Percentiles rank a stretch among this genome's conserved stretches.
phyloP scores from a whole-genome alignment of 2,329 filamentous ascomycete species.

The Neonectria neomacrospora region DNA sequence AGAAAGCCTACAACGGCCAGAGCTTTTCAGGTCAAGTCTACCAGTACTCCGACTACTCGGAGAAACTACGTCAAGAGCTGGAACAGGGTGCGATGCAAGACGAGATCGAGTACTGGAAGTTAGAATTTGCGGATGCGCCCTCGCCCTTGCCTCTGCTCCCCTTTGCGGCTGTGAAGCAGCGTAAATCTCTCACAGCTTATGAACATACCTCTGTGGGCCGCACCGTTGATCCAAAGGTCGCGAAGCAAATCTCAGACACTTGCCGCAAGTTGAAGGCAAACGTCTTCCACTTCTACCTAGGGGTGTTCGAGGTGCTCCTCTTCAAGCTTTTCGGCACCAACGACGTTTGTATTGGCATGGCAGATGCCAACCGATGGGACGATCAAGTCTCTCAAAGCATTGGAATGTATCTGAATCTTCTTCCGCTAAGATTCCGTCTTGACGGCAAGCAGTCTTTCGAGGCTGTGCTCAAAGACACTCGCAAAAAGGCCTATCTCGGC shows the following conservation, averaged over 20 bases:
- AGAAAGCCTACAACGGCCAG: slow-evolving; percentile 53
- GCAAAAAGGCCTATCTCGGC: not conserved
- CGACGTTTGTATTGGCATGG: slow-evolving; percentile 25
- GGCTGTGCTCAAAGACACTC: not conserved
- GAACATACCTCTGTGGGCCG: not conserved
- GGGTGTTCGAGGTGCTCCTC: slow-evolving; percentile 15
- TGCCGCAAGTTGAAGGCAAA: slow-evolving; percentile 14
- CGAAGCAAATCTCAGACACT: not conserved
- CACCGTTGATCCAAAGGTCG: not conserved
- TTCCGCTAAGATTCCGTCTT: slow-evolving; percentile 6
- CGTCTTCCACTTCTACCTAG: slow-evolving; percentile 25
- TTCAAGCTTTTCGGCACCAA: slow-evolving; percentile 7
- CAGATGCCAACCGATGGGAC: slow-evolving; percentile 26
- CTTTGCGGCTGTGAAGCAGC: slow-evolving; percentile 16
- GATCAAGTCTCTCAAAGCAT: slow-evolving; percentile 13
- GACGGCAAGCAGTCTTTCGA: slow-evolving; percentile 1
- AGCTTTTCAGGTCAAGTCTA: no score
- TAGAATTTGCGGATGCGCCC: slow-evolving; percentile 14
- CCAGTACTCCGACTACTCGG: no score
- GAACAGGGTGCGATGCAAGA: not conserved
- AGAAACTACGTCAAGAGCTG: no score
- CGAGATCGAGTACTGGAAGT: slow-evolving; percentile 22
- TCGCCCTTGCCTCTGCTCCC: slow-evolving; percentile 14
- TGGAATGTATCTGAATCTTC: slow-evolving; percentile 28
- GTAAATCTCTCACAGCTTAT: slow-evolving; percentile 10